A percentile compares a stretch with the other conserved stretches of the same genome.
Conservation (phyloP, 2,329 filamentous ascomycete genomes). For the Exophiala sp. region DNA sequence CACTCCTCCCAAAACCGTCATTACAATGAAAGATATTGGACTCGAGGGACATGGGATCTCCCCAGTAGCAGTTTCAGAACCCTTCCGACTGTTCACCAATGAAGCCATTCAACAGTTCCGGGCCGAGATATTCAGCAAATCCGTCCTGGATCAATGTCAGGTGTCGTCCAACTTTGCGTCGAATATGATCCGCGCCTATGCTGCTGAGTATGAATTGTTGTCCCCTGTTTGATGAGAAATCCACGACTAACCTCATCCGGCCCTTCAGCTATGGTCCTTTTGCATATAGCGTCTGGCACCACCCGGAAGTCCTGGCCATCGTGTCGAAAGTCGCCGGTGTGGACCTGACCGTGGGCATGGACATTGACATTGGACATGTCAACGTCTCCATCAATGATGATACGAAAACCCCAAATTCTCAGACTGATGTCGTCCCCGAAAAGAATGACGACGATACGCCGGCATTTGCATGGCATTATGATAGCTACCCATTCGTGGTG, state of each 20-base stretch:
- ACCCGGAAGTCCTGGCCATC: slow-evolving; percentile 50
- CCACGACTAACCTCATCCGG: slow-evolving; percentile 52
- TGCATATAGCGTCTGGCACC: slow-evolving; percentile 56
- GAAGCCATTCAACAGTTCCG: slow-evolving; percentile 43
- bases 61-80: slow-evolving; percentile 53
- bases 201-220: not conserved
- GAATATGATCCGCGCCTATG: not conserved
- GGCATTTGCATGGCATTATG: slow-evolving; percentile 47
- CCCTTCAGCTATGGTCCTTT: slow-evolving; percentile 58
- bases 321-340: slow-evolving; percentile 56
- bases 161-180: not conserved
- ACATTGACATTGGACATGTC: slow-evolving; percentile 57
- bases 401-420: slow-evolving; percentile 21
- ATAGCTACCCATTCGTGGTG: slow-evolving; percentile 25
- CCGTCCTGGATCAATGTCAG: not conserved
- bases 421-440: not conserved
- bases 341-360: slow-evolving; percentile 54
- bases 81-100: slow-evolving; percentile 61
- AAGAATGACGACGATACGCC: slow-evolving; percentile 29
- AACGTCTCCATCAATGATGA: slow-evolving; percentile 47
- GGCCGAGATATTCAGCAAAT: not conserved
- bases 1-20: not conserved
- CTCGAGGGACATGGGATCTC: slow-evolving; percentile 21
- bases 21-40: slow-evolving; percentile 9
- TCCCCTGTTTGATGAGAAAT: slow-evolving; percentile 46